Base-by-base conservation (phyloP, 139 green algal species). In the Chlamydomonas sp. region DNA sequence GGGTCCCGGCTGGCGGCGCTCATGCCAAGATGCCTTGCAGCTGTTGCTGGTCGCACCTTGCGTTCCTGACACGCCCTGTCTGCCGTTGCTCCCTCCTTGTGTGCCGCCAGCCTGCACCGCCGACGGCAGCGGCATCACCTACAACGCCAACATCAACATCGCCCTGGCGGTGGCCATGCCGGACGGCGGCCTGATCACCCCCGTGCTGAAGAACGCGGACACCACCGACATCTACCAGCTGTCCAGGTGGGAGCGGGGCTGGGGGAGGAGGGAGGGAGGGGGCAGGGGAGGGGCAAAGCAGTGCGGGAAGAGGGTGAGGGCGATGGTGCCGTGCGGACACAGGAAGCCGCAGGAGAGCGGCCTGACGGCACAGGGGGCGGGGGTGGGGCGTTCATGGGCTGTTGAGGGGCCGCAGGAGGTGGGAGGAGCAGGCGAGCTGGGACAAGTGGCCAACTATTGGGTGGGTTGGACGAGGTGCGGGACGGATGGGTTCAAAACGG, bases 121-220 rank as follows among this genome's bases (percentile, higher is more conserved):
- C 62, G 97, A 98, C 92, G 97, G 94, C 78, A 92, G 88, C 10
- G 97, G 97, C 85, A 95, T 99, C 88, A 97, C 95, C 31, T 99
- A 99, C 95, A 98, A 97, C 90, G 94, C 97, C 85, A 83, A 95
- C 90, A 94, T 99, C 89, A 99, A 99, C 92, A 93, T 99, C 3
- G 95, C 97, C 15, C 90, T 98, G 84, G 98, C 98, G 5, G 98
- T 99, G 73, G 95, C 98, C 71, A 99, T 99, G 95, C 94, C 97
- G 15, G 96, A 98, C 77, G 97, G 97, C 67, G 97, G 98, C 71
- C 95, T 99, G 57, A 99, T 99, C 95, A 99, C 98, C 0, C 98
- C 98, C 63, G 98, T 99, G 73, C 92, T 99, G 17, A 95, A 98
- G 94, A 91, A 99, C 82, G 95, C 96, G 16, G 97, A 99, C 93